phyloP scores from a whole-genome alignment of 345 rosid genomes.

The Gossypium thurberi region DNA sequence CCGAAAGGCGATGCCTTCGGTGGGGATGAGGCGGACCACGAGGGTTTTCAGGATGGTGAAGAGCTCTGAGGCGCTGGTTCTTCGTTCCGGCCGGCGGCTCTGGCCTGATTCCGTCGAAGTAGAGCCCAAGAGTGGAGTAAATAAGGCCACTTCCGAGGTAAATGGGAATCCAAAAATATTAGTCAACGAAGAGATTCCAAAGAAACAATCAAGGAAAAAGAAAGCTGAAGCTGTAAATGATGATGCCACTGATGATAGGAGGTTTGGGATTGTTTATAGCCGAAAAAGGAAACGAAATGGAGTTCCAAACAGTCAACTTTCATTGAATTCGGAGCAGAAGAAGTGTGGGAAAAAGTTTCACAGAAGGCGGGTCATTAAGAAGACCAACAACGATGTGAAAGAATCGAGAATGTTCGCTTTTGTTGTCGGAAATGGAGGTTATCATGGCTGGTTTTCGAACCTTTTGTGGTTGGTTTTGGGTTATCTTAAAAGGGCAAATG shows the following conservation, averaged over 20 bases:
- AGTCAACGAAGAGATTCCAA: constrained; percentile 17
- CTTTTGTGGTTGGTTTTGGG: constrained; percentile 49
- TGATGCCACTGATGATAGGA: constrained; percentile 26
- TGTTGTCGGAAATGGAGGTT: constrained; percentile 28
- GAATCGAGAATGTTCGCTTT: constrained; percentile 25
- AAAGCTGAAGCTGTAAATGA: constrained; percentile 12
- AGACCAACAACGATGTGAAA: constrained; percentile 9
- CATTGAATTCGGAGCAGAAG: constrained; percentile 14
- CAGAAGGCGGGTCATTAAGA: constrained; percentile 33
- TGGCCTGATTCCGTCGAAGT: constrained; percentile 48
- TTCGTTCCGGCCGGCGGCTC: constrained; percentile 79
- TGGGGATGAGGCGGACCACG: constrained; percentile 65
- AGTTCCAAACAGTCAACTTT: constrained; percentile 6
- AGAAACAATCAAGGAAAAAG: constrained; percentile 21
- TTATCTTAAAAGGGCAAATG: constrained; percentile 32
- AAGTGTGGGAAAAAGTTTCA: neutral
- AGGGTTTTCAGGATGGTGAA: constrained; percentile 75
- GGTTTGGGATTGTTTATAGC: constrained; percentile 65
- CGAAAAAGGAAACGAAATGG: constrained; percentile 63
- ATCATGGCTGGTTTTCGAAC: constrained; percentile 30
- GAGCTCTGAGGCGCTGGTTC: constrained; percentile 64
- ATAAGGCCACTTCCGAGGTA: constrained; percentile 13
- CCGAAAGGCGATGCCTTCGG: constrained; percentile 70
- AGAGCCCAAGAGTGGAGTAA: constrained; percentile 34
- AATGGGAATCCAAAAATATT: constrained; percentile 31